Conservation (phyloP, 2,329 filamentous ascomycete genomes). For the Monosporascus sp. region DNA sequence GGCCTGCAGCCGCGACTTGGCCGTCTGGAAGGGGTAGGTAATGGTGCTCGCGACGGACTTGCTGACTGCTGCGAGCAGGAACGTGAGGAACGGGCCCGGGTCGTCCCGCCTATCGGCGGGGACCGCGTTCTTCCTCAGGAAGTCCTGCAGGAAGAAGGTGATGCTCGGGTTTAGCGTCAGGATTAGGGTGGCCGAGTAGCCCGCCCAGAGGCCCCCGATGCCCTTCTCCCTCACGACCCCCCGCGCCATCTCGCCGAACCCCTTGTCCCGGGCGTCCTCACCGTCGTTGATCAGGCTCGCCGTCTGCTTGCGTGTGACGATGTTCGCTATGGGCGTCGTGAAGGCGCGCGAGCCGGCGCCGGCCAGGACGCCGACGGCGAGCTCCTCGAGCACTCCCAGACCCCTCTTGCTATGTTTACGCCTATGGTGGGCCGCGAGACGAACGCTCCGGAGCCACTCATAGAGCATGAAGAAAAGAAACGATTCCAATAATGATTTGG, state of each 20-base stretch:
- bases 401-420: conserved; percentile 4
- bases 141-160: conserved; percentile 77
- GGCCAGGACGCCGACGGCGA: conserved; percentile 67
- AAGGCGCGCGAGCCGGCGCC: conserved; percentile 70
- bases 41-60: conserved; percentile 71
- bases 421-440: conserved; percentile 14
- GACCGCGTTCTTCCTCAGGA: conserved; percentile 57
- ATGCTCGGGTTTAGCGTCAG: conserved; percentile 81
- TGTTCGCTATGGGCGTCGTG: conserved; percentile 75
- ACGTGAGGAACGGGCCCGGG: conserved; percentile 27
- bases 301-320: conserved; percentile 78
- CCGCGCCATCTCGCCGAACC: conserved; percentile 51
- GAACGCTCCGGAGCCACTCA: conserved; percentile 37
- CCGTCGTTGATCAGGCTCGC: conserved; percentile 33
- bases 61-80: conserved; percentile 63
- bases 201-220: conserved; percentile 74
- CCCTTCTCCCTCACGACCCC: conserved; percentile 67
- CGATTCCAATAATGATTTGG: conserved; percentile 66
- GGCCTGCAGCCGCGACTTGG: conserved; percentile 71
- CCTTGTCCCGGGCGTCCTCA: conserved; percentile 17
- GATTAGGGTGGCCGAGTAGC: conserved; percentile 75
- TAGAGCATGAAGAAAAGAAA: conserved; percentile 87
- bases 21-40: conserved; percentile 81
- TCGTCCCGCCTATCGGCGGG: conserved; percentile 34
- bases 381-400: conserved; percentile 63